Evolutionary conservation across 2,329 filamentous ascomycete species (phyloP).

Genomic region (Aspergillus neotritici): DNA sequence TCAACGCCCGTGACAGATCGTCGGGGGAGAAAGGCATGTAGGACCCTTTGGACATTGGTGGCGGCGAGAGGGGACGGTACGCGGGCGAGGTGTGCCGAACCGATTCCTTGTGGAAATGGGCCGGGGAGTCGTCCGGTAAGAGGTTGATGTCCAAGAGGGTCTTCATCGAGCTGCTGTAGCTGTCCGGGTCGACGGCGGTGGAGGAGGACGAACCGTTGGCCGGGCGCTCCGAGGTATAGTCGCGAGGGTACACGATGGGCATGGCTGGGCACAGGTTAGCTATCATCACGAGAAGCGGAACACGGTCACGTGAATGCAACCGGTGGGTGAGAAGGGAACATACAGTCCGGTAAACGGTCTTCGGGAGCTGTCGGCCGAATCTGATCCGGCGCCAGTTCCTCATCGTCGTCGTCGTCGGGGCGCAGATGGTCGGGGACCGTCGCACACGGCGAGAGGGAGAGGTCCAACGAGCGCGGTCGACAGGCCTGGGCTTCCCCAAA

Average conservation of each 20-base stretch:
- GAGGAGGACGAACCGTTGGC: slow-evolving; percentile 31
- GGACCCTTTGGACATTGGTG: slow-evolving; percentile 20
- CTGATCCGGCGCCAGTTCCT: slow-evolving; percentile 13
- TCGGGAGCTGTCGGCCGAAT: slow-evolving; percentile 10
- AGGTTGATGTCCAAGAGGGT: slow-evolving; percentile 27
- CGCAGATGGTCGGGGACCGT: slow-evolving; percentile 23
- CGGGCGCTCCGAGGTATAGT: slow-evolving; percentile 22
- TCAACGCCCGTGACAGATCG: slow-evolving; percentile 34
- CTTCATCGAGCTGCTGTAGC: slow-evolving; percentile 31
- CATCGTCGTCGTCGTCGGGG: slow-evolving; percentile 18
- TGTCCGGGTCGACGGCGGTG: slow-evolving; percentile 31
- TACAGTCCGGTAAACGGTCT: slow-evolving; percentile 14
- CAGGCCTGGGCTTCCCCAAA: slow-evolving; percentile 34
- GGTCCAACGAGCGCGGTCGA: slow-evolving; percentile 31
- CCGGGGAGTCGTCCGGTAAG: slow-evolving; percentile 23
- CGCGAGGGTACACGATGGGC: slow-evolving; percentile 17
- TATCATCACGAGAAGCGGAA: background rate
- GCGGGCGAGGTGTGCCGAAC: slow-evolving; percentile 29
- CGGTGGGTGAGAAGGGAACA: slow-evolving; percentile 5
- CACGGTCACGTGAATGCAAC: too few species aligned
- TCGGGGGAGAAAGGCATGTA: slow-evolving; percentile 31
- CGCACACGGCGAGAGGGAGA: slow-evolving; percentile 36
- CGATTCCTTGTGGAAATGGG: slow-evolving; percentile 26
- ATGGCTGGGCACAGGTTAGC: slow-evolving; percentile 16
- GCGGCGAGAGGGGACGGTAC: slow-evolving; percentile 23